phyloP scores from a whole-genome alignment of 2,329 filamentous ascomycete species.

The Coniella lustricola region DNA sequence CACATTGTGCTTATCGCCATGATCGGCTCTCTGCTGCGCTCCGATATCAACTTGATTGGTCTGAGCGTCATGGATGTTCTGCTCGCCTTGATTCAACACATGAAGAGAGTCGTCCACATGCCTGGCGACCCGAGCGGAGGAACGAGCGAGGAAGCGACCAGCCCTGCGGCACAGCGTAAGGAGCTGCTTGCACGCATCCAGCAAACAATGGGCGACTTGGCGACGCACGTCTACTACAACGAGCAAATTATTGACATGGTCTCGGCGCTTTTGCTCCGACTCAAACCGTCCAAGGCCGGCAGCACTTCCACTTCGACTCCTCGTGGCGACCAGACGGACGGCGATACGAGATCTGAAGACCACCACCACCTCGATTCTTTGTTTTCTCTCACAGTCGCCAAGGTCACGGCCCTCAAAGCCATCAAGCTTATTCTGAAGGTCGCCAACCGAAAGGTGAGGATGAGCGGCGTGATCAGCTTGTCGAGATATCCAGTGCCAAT shows the following conservation, averaged over 20 bases:
- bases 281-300: constrained; percentile 56
- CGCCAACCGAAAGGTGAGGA: constrained; percentile 62
- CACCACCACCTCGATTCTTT: constrained; percentile 42
- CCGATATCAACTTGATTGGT: constrained; percentile 88
- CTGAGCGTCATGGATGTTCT: constrained; percentile 94
- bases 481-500: constrained; percentile 70
- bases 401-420: constrained; percentile 62
- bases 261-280: constrained; percentile 65
- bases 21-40: constrained; percentile 75
- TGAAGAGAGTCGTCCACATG: constrained; percentile 68
- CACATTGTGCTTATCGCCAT: constrained; percentile 72
- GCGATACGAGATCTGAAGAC: constrained; percentile 30
- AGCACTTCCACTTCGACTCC: constrained; percentile 37
- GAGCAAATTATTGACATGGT: constrained; percentile 97
- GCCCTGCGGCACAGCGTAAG: constrained; percentile 43
- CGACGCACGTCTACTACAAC: constrained; percentile 93
- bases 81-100: constrained; percentile 75
- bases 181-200: constrained; percentile 66
- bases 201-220: constrained; percentile 80
- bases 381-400: constrained; percentile 48
- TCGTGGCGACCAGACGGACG: constrained; percentile 42
- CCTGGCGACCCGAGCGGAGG: constrained; percentile 31
- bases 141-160: constrained; percentile 23
- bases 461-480: constrained; percentile 54
- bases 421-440: constrained; percentile 78